phyloP scores from a whole-genome alignment of 2,329 filamentous ascomycete genomes.

The Fusarium sp. region DNA sequence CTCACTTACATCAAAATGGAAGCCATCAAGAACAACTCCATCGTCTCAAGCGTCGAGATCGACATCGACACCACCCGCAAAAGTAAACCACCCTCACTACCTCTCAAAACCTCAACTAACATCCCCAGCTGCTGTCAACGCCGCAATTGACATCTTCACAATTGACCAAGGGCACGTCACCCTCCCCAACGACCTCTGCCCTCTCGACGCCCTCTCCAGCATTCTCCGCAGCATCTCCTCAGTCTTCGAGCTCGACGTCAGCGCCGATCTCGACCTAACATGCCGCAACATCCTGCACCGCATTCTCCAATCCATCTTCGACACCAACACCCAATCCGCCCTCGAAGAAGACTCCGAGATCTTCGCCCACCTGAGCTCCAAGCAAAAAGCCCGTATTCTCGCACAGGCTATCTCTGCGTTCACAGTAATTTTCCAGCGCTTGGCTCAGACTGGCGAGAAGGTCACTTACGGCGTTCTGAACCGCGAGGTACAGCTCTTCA shows the following conservation, averaged over 20 bases:
- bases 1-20: slow-evolving; percentile 32
- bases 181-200: slow-evolving; percentile 38
- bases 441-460: slow-evolving; percentile 37
- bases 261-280: slow-evolving; percentile 36
- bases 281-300: slow-evolving; percentile 41
- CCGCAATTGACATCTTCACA: slow-evolving; percentile 36
- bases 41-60: slow-evolving; percentile 30
- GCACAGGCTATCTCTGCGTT: slow-evolving; percentile 41
- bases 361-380: slow-evolving; percentile 37
- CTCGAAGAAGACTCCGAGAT: slow-evolving; percentile 43
- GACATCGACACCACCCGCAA: slow-evolving; percentile 14
- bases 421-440: slow-evolving; percentile 38
- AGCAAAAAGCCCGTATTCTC: slow-evolving; percentile 39
- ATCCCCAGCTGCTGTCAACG: slow-evolving; percentile 33
- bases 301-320: slow-evolving; percentile 43
- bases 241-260: slow-evolving; percentile 39
- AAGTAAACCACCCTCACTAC: slow-evolving; percentile 13
- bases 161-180: slow-evolving; percentile 37
- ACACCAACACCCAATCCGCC: slow-evolving; percentile 39
- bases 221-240: slow-evolving; percentile 35
- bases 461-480: slow-evolving; percentile 40
- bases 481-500: slow-evolving; percentile 41
- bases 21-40: slow-evolving; percentile 35
- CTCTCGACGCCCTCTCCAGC: slow-evolving; percentile 38
- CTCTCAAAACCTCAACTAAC: slow-evolving; percentile 16